phyloP scores from a whole-genome alignment of 139 green algal genomes.

The Mesotaenium endlicherianum region DNA sequence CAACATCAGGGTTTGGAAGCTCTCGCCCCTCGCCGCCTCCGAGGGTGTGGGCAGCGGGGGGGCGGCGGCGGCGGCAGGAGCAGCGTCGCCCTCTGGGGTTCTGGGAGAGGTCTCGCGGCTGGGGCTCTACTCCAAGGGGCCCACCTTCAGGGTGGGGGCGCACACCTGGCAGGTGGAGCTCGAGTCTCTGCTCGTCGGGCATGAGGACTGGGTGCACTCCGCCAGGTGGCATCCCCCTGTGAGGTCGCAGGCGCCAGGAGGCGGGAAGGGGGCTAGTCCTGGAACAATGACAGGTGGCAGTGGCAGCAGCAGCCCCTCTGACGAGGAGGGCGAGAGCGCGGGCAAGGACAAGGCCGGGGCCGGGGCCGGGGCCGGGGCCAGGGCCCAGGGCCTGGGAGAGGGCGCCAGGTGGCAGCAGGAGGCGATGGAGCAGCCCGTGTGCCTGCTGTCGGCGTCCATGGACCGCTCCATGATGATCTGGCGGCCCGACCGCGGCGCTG shows the following conservation, averaged over 20 bases:
- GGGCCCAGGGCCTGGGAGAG: neutral
- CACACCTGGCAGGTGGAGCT: slow-evolving; percentile 57
- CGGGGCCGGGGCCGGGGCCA: neutral
- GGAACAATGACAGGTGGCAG: too few species aligned
- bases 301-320: neutral
- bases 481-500: slow-evolving; percentile 59
- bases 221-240: slow-evolving; percentile 69
- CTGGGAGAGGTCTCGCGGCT: neutral
- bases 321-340: neutral
- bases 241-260: neutral
- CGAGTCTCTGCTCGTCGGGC: slow-evolving; percentile 73
- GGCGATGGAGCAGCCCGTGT: slow-evolving; percentile 59
- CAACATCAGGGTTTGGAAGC: slow-evolving; percentile 66
- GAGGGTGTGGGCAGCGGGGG: neutral
- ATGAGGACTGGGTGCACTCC: slow-evolving; percentile 94
- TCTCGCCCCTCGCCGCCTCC: slow-evolving; percentile 45
- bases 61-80: neutral
- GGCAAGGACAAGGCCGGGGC: too few species aligned
- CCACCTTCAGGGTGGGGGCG: slow-evolving; percentile 21
- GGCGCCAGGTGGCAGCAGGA: too few species aligned
- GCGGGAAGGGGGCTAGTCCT: neutral
- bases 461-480: slow-evolving; percentile 95
- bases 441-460: slow-evolving; percentile 87
- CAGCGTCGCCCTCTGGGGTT: neutral
- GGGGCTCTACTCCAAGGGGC: slow-evolving; percentile 60